Conservation (phyloP, 768 basidiomycete species). For the Tephrocybe sp. region DNA sequence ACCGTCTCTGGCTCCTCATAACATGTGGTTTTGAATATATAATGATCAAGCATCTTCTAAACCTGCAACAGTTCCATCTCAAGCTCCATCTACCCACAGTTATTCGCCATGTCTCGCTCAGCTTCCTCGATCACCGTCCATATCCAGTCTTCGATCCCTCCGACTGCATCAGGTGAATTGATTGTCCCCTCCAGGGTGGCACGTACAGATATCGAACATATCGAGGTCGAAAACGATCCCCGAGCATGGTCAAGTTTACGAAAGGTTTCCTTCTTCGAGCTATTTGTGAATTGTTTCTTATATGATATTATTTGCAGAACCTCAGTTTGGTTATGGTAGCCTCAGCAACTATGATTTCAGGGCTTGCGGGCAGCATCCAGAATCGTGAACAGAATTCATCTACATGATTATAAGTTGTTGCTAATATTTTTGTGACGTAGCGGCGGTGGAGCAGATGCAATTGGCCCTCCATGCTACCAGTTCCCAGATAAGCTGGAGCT, state of each 20-base stretch:
- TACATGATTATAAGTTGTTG: neutral
- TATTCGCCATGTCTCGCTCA: slow-evolving; percentile 6
- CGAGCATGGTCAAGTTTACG: slow-evolving; percentile 52
- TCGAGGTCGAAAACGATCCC: slow-evolving; percentile 58
- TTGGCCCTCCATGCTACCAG: slow-evolving; percentile 55
- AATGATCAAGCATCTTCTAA: neutral
- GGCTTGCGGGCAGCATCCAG: slow-evolving; percentile 57
- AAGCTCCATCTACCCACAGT: neutral
- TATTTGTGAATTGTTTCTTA: neutral
- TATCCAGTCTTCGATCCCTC: slow-evolving; percentile 2
- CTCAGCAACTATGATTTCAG: slow-evolving; percentile 54
- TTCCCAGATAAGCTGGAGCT: slow-evolving; percentile 60
- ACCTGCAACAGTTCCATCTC: neutral
- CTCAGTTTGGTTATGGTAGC: slow-evolving; percentile 45
- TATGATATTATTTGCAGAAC: slow-evolving; percentile 27
- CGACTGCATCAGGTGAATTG: neutral
- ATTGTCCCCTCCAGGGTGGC: neutral
- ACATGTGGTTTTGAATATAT: slow-evolving; percentile 9
- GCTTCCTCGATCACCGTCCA: slow-evolving; percentile 7
- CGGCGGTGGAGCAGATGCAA: slow-evolving; percentile 61
- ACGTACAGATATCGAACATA: slow-evolving; percentile 45
- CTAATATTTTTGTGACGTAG: slow-evolving; percentile 30
- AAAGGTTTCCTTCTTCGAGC: slow-evolving; percentile 38
- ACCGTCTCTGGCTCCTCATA: neutral
- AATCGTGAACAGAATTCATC: slow-evolving; percentile 44